phyloP scores from a whole-genome alignment of 2,329 filamentous ascomycete species.

The Colletotrichum caudatum region DNA sequence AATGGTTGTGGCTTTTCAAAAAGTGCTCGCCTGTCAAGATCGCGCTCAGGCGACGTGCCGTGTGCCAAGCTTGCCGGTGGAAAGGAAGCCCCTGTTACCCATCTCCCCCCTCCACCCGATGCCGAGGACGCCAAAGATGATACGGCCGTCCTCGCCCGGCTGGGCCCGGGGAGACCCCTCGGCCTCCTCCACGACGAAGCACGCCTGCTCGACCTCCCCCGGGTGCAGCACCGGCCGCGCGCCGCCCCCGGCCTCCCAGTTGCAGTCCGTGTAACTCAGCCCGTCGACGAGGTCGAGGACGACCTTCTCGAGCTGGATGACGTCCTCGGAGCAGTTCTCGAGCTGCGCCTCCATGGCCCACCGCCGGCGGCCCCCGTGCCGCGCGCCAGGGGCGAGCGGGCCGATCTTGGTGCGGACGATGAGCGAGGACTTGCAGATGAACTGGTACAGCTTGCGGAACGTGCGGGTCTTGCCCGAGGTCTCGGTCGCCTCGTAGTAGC shows the following conservation, averaged over 20 bases:
- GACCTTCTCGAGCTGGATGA: slow-evolving; percentile 80
- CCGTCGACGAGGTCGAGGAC: slow-evolving; percentile 65
- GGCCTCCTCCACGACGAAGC: slow-evolving; percentile 68
- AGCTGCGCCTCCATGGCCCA: slow-evolving; percentile 94
- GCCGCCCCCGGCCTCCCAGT: slow-evolving; percentile 63
- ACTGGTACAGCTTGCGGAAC: slow-evolving; percentile 96
- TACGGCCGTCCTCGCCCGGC: slow-evolving; percentile 68
- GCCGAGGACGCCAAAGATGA: slow-evolving; percentile 82
- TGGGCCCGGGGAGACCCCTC: slow-evolving; percentile 55
- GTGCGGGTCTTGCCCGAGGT: slow-evolving; percentile 80
- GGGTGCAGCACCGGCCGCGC: slow-evolving; percentile 69
- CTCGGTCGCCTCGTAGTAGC: slow-evolving; percentile 88
- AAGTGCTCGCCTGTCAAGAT: neutral
- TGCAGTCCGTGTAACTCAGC: slow-evolving; percentile 65
- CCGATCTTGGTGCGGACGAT: slow-evolving; percentile 92
- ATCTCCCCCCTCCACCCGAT: slow-evolving; percentile 92
- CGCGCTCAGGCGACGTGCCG: slow-evolving; percentile 49
- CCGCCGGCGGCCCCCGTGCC: slow-evolving; percentile 53
- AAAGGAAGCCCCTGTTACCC: slow-evolving; percentile 89
- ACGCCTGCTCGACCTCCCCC: slow-evolving; percentile 74
- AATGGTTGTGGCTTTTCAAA: neutral
- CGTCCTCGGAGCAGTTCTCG: slow-evolving; percentile 90
- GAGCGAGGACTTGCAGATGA: slow-evolving; percentile 89
- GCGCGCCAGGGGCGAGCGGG: slow-evolving; percentile 59
- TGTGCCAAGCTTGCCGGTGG: slow-evolving; percentile 82